Evolutionary conservation across 306 rosid genomes (phyloP), one percentile per base, ranked within the genome.

Genomic region (Pyrus pyrifolia): DNA sequence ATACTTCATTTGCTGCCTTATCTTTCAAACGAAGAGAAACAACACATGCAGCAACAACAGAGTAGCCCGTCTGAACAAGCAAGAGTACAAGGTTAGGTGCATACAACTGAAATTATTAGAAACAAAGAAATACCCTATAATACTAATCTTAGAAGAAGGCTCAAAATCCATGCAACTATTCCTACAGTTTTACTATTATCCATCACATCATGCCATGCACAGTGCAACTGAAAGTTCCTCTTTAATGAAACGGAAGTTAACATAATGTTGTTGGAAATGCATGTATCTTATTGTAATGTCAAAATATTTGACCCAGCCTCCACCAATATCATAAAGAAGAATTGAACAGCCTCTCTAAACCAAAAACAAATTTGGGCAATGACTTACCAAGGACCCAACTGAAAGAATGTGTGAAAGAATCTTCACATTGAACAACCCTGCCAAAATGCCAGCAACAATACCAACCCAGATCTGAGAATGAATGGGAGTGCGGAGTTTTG

Each of bases 401-500:
- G 99, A 95, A 80, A 92, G 99, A 82, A 95, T 85, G 80, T 80
- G 99, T 4, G 99, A 92, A 66, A 95, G 96, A 64, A 87, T 79
- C 66, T 49, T 89, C 81, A 95, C 96, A 65, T 95, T 91, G 76
- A 95, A 83, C 49, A 95, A 81, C 67, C 97, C 99, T 68, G 93
- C 92, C 91, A 96, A 62, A 78, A 88, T 68, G 45, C 90, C 85
- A 78, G 97, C 98, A 78, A 92, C 88, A 79, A 82, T 68, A 68
- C 99, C 98, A 86, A 87, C 97, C 99, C 98, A 96, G 76, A 96
- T 68, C 82, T 96, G 98, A 74, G 99, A 91, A 82, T 85, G 87
- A 84, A 96, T 29, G 64, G 99, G 99, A 80, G 99, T 96, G 85
- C 87, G 96, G 76, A 69, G 77, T 81, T 63, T 89, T 57, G 90